Base-by-base conservation (phyloP, 1,284 basidiomycete species). In the Coniferiporia sulphurascens region DNA sequence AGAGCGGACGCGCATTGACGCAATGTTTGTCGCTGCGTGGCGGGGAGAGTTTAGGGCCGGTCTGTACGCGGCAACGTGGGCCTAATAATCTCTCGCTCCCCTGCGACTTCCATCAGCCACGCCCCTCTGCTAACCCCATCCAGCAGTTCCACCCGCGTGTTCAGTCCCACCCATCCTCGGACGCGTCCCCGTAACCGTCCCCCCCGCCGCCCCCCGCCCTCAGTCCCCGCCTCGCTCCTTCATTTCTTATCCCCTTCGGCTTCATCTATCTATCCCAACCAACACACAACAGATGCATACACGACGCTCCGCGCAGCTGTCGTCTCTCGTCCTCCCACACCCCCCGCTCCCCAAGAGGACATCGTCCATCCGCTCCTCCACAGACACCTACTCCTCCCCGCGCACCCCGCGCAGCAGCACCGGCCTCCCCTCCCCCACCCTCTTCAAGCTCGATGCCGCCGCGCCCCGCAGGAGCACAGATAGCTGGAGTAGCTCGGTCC, bases 401-500 rank as follows among this genome's bases (percentile, higher is more conserved):
- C 75, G 72, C 55, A 75, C 75, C 17, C 74, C 75, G 13, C 58
- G 63, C 36, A 57, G 43, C 48, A 71, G 70, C 62, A 65, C 70
- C 64, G 67, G 70, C 62, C 68, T 73, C 50, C 71, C 74, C 45
- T 62, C 64, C 45, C 69, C 74, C 36, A 67, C 70, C 8, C 60
- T 75, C 43, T 68, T 83, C 62, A 71, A 83, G 63, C 78, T 85
- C 58, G 70, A 80, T 3, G 71, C 81, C 3, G 69, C 78, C 13
- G 74, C 73, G 15, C 82, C 86, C 67, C 78, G 89, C 63, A 86
- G 85, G 69, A 89, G 87, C 71, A 83, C 85, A 8, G 86, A 89
- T 70, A 89, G 87, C 69, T 91, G 89, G 89, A 87, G 85, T 70
- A 89, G 86, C 69, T 90, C 88, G 21, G 87, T 82, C 65, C 79